These are phyloP conservation scores for Galeopsis tetrahit DNA, from an alignment of 257 asterid species.

Conservation along the genomic window DNA sequence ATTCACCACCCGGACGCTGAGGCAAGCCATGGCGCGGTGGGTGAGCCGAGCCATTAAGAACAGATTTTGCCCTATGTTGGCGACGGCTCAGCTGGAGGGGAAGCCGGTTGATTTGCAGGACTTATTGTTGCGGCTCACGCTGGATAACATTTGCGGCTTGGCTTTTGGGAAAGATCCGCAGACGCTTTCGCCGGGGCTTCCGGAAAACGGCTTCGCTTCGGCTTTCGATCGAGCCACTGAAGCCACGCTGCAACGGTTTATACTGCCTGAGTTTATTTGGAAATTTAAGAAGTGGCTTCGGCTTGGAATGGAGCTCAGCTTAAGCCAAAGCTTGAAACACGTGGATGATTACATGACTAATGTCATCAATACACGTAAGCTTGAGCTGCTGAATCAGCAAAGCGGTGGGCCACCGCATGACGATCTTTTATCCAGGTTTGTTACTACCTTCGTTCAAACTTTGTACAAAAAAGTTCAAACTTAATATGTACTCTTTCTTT, in stretches of 20 bases:
- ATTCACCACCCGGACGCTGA: conserved; percentile 62
- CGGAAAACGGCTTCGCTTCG: conserved; percentile 52
- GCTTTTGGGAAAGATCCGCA: conserved; percentile 62
- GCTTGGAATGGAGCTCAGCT: conserved; percentile 52
- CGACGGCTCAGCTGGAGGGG: conserved; percentile 42
- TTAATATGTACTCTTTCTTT: too few species aligned
- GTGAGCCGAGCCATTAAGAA: conserved; percentile 56
- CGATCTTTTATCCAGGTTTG: conserved; percentile 46
- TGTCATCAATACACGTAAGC: conserved; percentile 52
- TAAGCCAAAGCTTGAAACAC: conserved; percentile 47
- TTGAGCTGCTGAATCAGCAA: conserved; percentile 43
- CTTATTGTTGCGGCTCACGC: conserved; percentile 50
- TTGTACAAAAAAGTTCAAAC: too few species aligned
- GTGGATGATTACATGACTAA: conserved; percentile 54
- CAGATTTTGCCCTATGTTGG: conserved; percentile 47
- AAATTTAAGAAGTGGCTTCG: conserved; percentile 52
- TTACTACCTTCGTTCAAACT: too few species aligned
- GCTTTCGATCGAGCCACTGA: conserved; percentile 62
- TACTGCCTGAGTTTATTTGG: conserved; percentile 57
- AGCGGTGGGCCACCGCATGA: conserved; percentile 44
- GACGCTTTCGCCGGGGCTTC: conserved; percentile 48
- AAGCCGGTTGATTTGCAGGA: conserved; percentile 56
- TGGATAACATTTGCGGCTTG: conserved; percentile 60
- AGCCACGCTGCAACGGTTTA: conserved; percentile 53
- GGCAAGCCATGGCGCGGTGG: conserved; percentile 70